These are phyloP conservation scores for Microdochium nivale DNA, from an alignment of 2,329 filamentous ascomycete species.

Conservation along the genomic window DNA sequence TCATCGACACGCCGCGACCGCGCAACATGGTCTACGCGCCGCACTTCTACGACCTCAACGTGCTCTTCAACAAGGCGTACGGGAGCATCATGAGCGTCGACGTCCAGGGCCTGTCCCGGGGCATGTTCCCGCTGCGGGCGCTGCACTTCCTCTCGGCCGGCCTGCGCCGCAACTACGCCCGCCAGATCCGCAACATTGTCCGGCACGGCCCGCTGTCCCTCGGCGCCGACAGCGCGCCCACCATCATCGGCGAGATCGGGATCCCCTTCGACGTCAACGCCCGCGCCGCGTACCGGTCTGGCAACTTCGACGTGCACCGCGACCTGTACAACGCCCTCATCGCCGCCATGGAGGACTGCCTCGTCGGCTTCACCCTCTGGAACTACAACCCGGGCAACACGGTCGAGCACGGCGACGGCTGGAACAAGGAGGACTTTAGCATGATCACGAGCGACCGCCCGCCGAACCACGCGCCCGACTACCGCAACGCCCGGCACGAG, in stretches of 20 bases:
- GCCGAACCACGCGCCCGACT: conserved; percentile 20
- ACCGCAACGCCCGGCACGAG: conserved; percentile 22
- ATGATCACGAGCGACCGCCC: conserved; percentile 25
- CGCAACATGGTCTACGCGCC: conserved; percentile 29
- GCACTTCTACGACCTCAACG: conserved; percentile 33
- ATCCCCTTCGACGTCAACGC: conserved; percentile 31
- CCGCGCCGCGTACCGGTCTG: conserved; percentile 24
- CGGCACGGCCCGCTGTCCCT: conserved; percentile 22
- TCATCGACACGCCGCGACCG: conserved; percentile 17
- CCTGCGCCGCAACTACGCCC: conserved; percentile 27
- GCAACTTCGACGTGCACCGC: conserved; percentile 27
- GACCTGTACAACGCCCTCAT: conserved; percentile 29
- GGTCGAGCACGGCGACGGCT: conserved; percentile 29
- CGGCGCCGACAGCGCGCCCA: conserved; percentile 20
- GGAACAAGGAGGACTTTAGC: conserved; percentile 35
- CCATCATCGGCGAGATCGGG: conserved; percentile 30
- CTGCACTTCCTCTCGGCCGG: conserved; percentile 29
- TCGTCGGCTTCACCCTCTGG: conserved; percentile 28
- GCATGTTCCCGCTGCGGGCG: conserved; percentile 28
- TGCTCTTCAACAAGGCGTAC: conserved; percentile 26
- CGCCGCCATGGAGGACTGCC: conserved; percentile 28
- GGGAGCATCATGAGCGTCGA: conserved; percentile 25
- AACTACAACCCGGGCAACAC: conserved; percentile 30
- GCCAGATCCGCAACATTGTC: conserved; percentile 26
- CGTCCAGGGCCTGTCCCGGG: conserved; percentile 29